Percentiles rank a stretch among this genome's conserved stretches.
Conservation (phyloP, 1,284 basidiomycete species). For the Pseudozyma pruni region DNA sequence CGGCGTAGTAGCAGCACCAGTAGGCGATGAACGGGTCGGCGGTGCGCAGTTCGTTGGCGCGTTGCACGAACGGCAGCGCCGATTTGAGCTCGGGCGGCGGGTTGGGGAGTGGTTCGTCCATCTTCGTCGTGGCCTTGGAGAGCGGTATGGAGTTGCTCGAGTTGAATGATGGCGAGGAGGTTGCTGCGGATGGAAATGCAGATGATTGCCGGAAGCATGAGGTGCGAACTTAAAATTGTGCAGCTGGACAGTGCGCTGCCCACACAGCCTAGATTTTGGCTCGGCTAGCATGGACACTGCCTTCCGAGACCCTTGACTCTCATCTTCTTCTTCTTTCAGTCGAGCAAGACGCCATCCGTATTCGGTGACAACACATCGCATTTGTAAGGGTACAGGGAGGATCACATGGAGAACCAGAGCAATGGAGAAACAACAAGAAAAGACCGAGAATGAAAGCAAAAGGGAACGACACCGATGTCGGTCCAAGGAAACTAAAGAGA, state of each 20-base stretch:
- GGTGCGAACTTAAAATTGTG: neutral
- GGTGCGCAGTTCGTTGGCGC: slow-evolving; percentile 83
- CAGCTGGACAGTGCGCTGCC: slow-evolving; percentile 24
- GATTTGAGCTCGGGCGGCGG: slow-evolving; percentile 68
- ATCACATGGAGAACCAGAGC: too few relatives aligned
- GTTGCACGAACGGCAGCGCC: slow-evolving; percentile 82
- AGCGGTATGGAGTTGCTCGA: too few relatives aligned
- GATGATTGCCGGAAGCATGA: neutral
- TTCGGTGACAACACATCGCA: too few relatives aligned
- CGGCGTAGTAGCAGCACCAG: slow-evolving; percentile 94
- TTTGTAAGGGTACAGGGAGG: too few relatives aligned
- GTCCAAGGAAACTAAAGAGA: too few relatives aligned
- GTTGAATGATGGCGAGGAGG: slow-evolving; percentile 1
- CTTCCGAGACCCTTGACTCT: too few relatives aligned
- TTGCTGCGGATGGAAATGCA: slow-evolving; percentile 1
- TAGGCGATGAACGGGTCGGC: slow-evolving; percentile 89
- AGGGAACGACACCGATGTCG: neutral
- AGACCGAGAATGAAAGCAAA: neutral
- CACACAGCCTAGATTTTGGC: too few relatives aligned
- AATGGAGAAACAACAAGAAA: neutral
- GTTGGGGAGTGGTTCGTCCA: slow-evolving; percentile 40
- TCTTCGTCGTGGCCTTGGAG: too few relatives aligned
- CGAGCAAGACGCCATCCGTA: too few relatives aligned
- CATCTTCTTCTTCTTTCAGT: too few relatives aligned
- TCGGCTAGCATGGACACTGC: too few relatives aligned